A percentile compares a stretch with the other conserved stretches of the same genome.
Evolutionary conservation across 345 rosid species (phyloP).

Genomic region (Linum usitatissimum): DNA sequence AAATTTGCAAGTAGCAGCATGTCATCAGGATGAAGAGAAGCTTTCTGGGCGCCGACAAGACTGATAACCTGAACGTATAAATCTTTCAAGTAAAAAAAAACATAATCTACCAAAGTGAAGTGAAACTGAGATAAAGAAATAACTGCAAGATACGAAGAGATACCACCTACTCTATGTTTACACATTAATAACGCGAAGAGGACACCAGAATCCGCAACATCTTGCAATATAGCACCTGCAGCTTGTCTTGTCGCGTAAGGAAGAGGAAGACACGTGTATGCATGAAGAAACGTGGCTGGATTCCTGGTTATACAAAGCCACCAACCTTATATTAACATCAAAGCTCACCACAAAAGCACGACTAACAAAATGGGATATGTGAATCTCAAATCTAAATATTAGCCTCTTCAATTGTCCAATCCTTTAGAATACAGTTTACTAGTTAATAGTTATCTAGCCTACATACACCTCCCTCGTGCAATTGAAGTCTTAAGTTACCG

Average conservation of each 20-base stretch:
- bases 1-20: slow-evolving; percentile 86
- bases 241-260: slow-evolving; percentile 69
- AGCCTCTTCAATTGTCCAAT: too few relatives aligned
- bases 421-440: neutral
- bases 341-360: neutral
- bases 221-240: slow-evolving; percentile 83
- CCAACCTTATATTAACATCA: slow-evolving; percentile 6
- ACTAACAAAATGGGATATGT: too few relatives aligned
- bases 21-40: slow-evolving; percentile 97
- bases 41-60: slow-evolving; percentile 94
- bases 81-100: slow-evolving; percentile 11
- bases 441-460: neutral
- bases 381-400: neutral
- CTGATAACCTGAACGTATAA: slow-evolving; percentile 60
- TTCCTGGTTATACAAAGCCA: slow-evolving; percentile 40
- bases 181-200: slow-evolving; percentile 81
- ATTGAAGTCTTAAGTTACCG: neutral
- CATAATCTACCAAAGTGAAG: slow-evolving; percentile 10
- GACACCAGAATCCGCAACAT: slow-evolving; percentile 79
- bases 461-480: neutral
- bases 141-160: neutral
- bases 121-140: neutral
- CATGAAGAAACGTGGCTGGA: slow-evolving; percentile 90
- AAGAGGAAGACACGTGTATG: slow-evolving; percentile 96
- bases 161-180: slow-evolving; percentile 52